Base-by-base conservation (phyloP, 176 grass and related monocot genomes). In the Luzula sylvatica region DNA sequence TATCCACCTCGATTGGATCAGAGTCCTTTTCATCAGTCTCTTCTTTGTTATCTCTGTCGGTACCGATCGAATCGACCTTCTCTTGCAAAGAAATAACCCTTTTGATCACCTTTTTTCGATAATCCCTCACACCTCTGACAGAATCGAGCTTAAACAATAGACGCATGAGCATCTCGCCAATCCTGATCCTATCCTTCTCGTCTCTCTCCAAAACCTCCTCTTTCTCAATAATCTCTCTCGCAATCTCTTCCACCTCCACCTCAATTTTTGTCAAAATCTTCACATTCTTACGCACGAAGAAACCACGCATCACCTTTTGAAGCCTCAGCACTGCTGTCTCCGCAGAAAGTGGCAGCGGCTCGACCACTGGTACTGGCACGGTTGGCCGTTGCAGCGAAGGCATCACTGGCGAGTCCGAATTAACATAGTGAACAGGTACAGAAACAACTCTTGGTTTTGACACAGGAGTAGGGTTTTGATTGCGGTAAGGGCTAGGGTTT, bases 81-180 rank as follows among this genome's bases (percentile, higher is more conserved):
- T 95, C 79, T 59, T 95, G 88, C 3, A 95, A 65, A 30, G 56
- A 53, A 26, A 95, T 75, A 15, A 84, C 83, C 21, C 45, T 61
- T 29, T 25, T 74, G 29, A 75, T 62, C 46, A 94, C 88, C 69
- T 50, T 66, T 53, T 45, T 66, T 46, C 88, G 45, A 22, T 81
- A 88, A 49, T 75, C 79, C 44, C 88, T 59, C 12, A 75, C 83
- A 5, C 76, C 83, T 16, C 22, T 77, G 32, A 88, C 79, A 3
- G 79, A 69, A 46, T 95, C 79, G 0, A 95, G 61, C 1, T 61
- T 64, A 1, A 95, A 52, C 40, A 95, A 41, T 26, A 77, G 21
- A 3, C 17, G 6, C 88, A 83, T 95, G 13, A 95, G 76, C 52
- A 29, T 50, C 50, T 95, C 80, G 2, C 45, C 53, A 9, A 75